phyloP scores from a whole-genome alignment of 495 filamentous ascomycete genomes.

The Daldinia loculata region DNA sequence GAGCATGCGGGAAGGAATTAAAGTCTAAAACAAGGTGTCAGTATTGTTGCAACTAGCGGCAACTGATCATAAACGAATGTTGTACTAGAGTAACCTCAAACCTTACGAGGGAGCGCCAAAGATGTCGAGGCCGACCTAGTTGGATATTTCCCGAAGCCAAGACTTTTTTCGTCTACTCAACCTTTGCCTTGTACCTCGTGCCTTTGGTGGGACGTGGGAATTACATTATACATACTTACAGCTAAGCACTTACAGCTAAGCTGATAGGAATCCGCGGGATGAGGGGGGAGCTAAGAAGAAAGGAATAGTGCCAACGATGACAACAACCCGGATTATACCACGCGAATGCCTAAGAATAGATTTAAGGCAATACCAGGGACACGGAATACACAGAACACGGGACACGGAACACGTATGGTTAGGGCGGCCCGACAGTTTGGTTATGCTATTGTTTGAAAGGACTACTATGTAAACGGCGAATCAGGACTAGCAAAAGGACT shows the following conservation, averaged over 20 bases:
- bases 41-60: conserved; percentile 36
- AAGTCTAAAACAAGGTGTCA: conserved; percentile 41
- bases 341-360: conserved; percentile 26
- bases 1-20: conserved; percentile 27
- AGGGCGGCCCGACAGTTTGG: conserved; percentile 30
- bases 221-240: background rate
- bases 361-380: background rate
- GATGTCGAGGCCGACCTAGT: conserved; percentile 20
- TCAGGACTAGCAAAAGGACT: background rate
- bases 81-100: conserved; percentile 26
- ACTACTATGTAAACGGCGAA: conserved; percentile 6
- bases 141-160: conserved; percentile 34
- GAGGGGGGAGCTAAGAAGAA: background rate
- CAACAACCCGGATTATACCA: background rate
- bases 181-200: background rate
- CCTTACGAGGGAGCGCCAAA: conserved; percentile 18
- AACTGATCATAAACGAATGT: conserved; percentile 17
- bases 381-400: conserved; percentile 5
- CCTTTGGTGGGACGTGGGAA: background rate
- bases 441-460: conserved; percentile 9
- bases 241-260: background rate
- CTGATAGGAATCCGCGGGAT: background rate
- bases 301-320: background rate
- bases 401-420: conserved; percentile 6
- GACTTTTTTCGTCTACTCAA: background rate